phyloP scores from a whole-genome alignment of 495 filamentous ascomycete species.

The Aspergillus hancockii region DNA sequence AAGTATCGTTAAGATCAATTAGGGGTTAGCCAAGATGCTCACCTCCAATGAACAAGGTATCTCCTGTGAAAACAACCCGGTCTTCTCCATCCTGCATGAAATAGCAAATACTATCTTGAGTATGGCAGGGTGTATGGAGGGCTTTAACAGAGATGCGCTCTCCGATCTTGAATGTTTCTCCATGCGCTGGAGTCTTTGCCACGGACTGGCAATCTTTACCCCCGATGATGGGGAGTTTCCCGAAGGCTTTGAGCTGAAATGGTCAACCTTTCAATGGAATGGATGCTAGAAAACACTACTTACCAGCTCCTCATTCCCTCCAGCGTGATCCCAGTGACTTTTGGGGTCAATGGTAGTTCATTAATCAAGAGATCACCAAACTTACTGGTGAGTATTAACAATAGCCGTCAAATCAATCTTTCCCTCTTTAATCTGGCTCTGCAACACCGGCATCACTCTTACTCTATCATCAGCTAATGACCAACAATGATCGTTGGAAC shows the following conservation, averaged over 20 bases:
- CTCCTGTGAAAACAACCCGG: constrained; percentile 88
- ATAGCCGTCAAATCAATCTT: constrained; percentile 84
- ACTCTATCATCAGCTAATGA: constrained; percentile 5
- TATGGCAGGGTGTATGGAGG: constrained; percentile 96
- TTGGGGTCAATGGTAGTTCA: not conserved
- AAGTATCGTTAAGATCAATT: not conserved
- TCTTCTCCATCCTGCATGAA: constrained; percentile 79
- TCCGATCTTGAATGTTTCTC: constrained; percentile 80
- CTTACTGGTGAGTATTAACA: constrained; percentile 96
- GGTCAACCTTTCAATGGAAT: constrained; percentile 18
- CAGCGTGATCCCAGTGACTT: constrained; percentile 90
- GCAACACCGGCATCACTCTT: constrained; percentile 80
- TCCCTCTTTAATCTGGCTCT: constrained; percentile 66
- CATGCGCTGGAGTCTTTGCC: constrained; percentile 70
- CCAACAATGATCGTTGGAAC: not conserved
- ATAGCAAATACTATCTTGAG: constrained; percentile 96
- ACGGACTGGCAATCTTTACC: constrained; percentile 84
- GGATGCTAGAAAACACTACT: constrained; percentile 11
- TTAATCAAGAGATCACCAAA: constrained; percentile 1
- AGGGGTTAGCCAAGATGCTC: constrained; percentile 13
- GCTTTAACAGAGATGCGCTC: constrained; percentile 78
- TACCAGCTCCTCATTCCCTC: constrained; percentile 83
- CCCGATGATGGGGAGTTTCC: constrained; percentile 73
- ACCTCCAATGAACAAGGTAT: constrained; percentile 95
- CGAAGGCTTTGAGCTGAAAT: constrained; percentile 65